Percentiles rank a stretch among this genome's conserved stretches.
These are phyloP conservation scores for Monosiga brevicollis DNA, from an alignment of 78 protist species.

Conservation along the genomic window DNA sequence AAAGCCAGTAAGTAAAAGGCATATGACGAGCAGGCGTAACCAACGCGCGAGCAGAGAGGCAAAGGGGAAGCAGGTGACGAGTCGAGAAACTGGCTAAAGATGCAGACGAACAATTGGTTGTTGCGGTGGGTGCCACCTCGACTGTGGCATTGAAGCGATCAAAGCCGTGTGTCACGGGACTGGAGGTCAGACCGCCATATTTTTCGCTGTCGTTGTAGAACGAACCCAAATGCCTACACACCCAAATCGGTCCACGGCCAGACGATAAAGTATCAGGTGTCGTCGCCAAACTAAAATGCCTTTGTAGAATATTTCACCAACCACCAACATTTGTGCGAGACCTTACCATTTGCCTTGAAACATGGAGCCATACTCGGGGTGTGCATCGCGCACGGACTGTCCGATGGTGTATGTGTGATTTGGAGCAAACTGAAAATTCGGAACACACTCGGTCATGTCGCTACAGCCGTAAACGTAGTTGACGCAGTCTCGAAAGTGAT, in stretches of 20 bases:
- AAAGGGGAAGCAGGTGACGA: too few species aligned
- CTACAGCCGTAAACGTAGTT: not conserved
- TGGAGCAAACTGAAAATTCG: not conserved
- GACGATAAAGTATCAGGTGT: too few species aligned
- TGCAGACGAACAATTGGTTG: constrained; percentile 10
- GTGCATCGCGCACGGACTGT: not conserved
- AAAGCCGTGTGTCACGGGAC: constrained; percentile 1
- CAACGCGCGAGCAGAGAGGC: too few species aligned
- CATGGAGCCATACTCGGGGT: not conserved
- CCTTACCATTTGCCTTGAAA: not conserved
- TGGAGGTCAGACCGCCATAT: not conserved
- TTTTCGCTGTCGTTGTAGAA: not conserved
- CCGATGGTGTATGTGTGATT: not conserved
- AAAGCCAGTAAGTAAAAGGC: too few species aligned
- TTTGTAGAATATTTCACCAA: not conserved
- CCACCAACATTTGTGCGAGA: not conserved
- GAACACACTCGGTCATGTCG: not conserved
- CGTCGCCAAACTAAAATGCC: not conserved
- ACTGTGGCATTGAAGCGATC: not conserved
- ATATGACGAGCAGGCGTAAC: too few species aligned
- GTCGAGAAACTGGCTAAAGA: too few species aligned
- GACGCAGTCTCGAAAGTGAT: not conserved
- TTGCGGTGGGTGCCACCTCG: constrained; percentile 8
- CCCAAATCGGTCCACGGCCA: too few species aligned
- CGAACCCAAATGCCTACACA: not conserved